A percentile compares a stretch with the other conserved stretches of the same genome.
phyloP scores from a whole-genome alignment of 2,329 filamentous ascomycete species.

The Clarireedia homoeocarpa region DNA sequence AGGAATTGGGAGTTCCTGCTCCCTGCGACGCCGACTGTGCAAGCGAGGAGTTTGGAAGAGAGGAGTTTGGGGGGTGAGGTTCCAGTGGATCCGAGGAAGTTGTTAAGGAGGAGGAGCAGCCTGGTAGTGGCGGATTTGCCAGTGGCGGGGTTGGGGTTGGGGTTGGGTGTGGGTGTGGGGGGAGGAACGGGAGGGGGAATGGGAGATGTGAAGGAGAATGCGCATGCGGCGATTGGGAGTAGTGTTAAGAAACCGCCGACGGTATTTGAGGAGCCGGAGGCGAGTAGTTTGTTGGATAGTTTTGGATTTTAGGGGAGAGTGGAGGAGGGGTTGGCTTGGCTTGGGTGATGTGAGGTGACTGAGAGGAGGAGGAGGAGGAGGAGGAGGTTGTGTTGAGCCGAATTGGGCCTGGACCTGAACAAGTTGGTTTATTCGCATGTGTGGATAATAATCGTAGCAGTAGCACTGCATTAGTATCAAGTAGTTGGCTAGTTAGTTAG shows the following conservation, averaged over 20 bases:
- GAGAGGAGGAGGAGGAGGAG: background rate
- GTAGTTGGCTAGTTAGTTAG: no score
- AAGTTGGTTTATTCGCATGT: no score
- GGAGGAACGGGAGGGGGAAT: constrained; percentile 32
- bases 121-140: constrained; percentile 73
- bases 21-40: constrained; percentile 31
- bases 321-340: background rate
- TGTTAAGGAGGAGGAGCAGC: constrained; percentile 65
- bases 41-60: constrained; percentile 37
- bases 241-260: constrained; percentile 56
- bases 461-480: no score
- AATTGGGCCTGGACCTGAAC: no score
- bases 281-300: constrained; percentile 78
- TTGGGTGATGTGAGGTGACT: background rate
- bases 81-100: constrained; percentile 38
- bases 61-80: constrained; percentile 32
- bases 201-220: background rate
- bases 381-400: no score
- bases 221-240: background rate
- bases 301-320: constrained; percentile 70
- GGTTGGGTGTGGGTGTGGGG: constrained; percentile 24
- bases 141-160: constrained; percentile 36
- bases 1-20: constrained; percentile 74
- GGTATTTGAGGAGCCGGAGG: constrained; percentile 87
- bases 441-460: no score